Evolutionary conservation across 805 yeast genomes (phyloP).

Genomic region (Candida chauliodis): DNA sequence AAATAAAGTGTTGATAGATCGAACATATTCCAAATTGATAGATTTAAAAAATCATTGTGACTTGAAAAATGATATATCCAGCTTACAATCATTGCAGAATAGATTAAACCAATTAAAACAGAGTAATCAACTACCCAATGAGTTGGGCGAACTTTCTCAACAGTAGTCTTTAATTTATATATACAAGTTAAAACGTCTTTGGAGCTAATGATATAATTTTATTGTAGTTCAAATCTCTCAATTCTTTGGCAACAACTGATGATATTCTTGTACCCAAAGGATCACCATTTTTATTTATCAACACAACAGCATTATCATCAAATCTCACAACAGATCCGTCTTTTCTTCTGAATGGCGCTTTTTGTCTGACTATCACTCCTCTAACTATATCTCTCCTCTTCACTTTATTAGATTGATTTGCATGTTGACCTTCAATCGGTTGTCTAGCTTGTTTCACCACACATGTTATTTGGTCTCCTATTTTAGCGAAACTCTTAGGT

Average conservation of each 20-base stretch:
- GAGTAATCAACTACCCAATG: not conserved
- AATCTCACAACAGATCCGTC: slow-evolving; percentile 87
- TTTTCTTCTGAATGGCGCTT: slow-evolving; percentile 67
- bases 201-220: slow-evolving; percentile 92
- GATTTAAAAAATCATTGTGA: not conserved
- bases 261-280: slow-evolving; percentile 93
- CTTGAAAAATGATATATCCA: not conserved
- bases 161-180: no score
- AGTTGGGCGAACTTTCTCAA: no score
- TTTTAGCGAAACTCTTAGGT: slow-evolving; percentile 75
- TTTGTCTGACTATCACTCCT: slow-evolving; percentile 93
- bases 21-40: slow-evolving; percentile 9
- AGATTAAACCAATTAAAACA: not conserved
- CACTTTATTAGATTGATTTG: slow-evolving; percentile 67
- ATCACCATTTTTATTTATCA: slow-evolving; percentile 87
- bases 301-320: slow-evolving; percentile 96
- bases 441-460: slow-evolving; percentile 92
- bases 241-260: slow-evolving; percentile 87
- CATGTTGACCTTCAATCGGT: slow-evolving; percentile 65
- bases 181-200: slow-evolving; percentile 33
- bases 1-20: slow-evolving; percentile 10
- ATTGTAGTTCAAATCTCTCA: slow-evolving; percentile 75
- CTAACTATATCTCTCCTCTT: slow-evolving; percentile 94
- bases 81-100: not conserved
- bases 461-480: slow-evolving; percentile 91